Base-by-base conservation (phyloP, 225 moss, liverwort and hornwort species). In the Polytrichum formosum region DNA sequence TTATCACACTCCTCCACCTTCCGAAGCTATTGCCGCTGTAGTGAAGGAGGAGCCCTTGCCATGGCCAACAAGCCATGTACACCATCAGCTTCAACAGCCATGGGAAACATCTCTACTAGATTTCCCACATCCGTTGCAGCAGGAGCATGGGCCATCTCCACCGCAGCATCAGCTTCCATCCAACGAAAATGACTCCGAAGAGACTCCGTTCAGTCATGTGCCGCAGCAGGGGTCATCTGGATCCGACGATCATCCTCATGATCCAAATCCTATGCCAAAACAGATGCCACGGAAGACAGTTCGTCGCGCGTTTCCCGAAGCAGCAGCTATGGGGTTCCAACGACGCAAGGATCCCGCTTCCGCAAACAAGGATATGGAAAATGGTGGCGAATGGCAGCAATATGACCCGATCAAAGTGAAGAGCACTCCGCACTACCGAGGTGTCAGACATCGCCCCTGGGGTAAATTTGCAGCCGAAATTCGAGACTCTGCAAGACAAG, bases 401-500 rank as follows among this genome's bases (percentile, higher is more conserved):
- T 0, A 23, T 58, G 6, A n/a, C n/a, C 58, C 58, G 2, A 20
- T 20, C 20, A 58, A 58, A 7, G 20, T 58, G 58, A 58, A n/a
- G 21, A 58, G 58, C 58, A 58, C 58, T 2, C 80, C 80, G 0
- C 83, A 72, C 54, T 84, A 28, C 60, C 56, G 84, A 5, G 84
- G 84, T 21, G 84, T 84, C 8, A 61, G 84, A 56, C 80, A 80
- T 53, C 61, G 84, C 28, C 80, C 84, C 1, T 80, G 84, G 74
- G 84, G 84, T 0, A 84, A 77, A 35, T 85, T 74, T 23, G 82
- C 82, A 26, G 85, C 85, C 1, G 85, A 85, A 76, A 85, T 85
- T 27, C 79, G 85, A 9, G 85, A 85, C 72, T 53, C 67, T 18
- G 37, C 67, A 22, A 21, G 54, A 9, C 79, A 79, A 4, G 85